Base-by-base conservation (phyloP, 1,284 basidiomycete genomes). In the Ganoderma meredithae region DNA sequence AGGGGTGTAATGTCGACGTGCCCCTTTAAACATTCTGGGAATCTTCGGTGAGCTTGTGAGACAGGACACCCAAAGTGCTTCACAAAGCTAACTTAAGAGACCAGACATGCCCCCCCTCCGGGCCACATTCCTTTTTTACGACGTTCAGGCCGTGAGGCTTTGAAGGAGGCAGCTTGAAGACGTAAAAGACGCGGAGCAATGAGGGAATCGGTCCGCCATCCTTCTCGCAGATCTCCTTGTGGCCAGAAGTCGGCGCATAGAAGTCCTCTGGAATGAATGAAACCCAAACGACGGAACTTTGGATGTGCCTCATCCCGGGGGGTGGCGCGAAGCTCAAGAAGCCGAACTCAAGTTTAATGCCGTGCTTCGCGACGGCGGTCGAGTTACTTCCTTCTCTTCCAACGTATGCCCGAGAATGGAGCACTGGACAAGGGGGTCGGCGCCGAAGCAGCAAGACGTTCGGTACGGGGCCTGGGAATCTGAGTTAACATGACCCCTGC, bases 301-400 rank as follows among this genome's bases (percentile, higher is more conserved):
- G 36, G 19, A 19, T 8, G 55, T 58, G 55, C 55, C 55, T 36
- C 55, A 33, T 17, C 52, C 31, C 17, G 6, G 9, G 31, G 17
- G 13, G 10, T 33, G 52, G 52, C 27, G 52, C 27, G 31, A 33
- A 27, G 52, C 27, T 15, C 15, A 31, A 1, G 52, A 31, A 39
- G 33, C 12, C 55, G 31, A 58, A 31, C 36, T 58, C 55, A 58
- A 58, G 55, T 19, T 39, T 33, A 55, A 55, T 55, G 25, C 52
- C 52, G 52, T 15, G 15, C 52, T 49, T 49, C 22, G 47, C 47
- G 22, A 49, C n/a, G 17, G 10, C 15, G 43, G 15, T 47, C 44
- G 17, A n/a, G 5, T 19, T 44, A 22, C 47, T 13, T 25, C 22
- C 47, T 25, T 22, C 47, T 25, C 22, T 25, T 49, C 25, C 47